Percentiles rank a stretch among this genome's conserved stretches.
phyloP scores from a whole-genome alignment of 208 protist genomes.

The Crithidia brevicula region DNA sequence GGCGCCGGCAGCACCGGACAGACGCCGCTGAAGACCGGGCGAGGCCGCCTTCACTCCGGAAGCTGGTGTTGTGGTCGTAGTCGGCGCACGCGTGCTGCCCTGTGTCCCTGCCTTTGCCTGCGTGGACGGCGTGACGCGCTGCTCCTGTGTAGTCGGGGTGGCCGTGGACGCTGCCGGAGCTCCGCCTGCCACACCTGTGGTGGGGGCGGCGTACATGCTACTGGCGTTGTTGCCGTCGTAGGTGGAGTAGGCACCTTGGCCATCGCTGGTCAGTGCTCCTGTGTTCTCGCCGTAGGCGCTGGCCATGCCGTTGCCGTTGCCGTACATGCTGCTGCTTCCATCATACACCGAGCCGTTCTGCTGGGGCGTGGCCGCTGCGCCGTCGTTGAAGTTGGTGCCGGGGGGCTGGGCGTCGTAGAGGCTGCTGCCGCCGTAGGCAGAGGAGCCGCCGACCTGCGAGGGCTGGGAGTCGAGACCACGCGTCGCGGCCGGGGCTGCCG shows the following conservation, averaged over 20 bases:
- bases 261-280: neutral
- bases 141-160: neutral
- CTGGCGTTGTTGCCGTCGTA: slow-evolving; percentile 11
- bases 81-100: no score
- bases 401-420: slow-evolving; percentile 21
- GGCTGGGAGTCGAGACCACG: neutral
- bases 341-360: slow-evolving; percentile 1
- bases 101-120: neutral
- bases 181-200: no score
- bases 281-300: slow-evolving; percentile 15
- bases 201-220: slow-evolving; percentile 9
- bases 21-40: slow-evolving; percentile 1
- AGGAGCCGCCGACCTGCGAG: neutral
- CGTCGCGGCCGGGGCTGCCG: neutral
- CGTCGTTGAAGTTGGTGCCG: neutral
- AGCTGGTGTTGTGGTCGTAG: neutral
- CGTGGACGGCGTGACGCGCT: neutral
- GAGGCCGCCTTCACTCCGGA: neutral
- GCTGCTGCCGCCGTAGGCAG: slow-evolving; percentile 22
- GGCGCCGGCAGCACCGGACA: neutral
- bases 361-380: no score
- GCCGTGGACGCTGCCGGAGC: no score
- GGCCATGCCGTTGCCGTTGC: neutral
- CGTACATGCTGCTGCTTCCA: slow-evolving; percentile 36
- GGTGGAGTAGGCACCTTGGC: slow-evolving; percentile 7